Conservation (phyloP, 2,329 filamentous ascomycete species). For the Calonectria honghensis region DNA sequence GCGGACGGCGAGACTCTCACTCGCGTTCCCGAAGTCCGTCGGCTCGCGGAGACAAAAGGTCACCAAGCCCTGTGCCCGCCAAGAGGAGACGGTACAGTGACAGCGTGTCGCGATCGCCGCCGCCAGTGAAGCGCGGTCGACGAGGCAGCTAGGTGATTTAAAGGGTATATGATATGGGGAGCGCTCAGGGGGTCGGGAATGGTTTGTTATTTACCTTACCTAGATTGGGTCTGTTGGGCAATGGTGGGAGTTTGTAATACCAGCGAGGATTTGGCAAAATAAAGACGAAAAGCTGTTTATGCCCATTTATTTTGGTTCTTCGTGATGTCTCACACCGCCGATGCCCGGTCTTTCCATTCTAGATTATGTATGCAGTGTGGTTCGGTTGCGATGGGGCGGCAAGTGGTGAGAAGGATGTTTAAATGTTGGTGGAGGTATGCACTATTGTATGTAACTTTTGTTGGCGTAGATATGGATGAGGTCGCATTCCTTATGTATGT, state of each 20-base stretch:
- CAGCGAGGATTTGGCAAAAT: slow-evolving; percentile 47
- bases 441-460: neutral
- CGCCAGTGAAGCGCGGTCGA: slow-evolving; percentile 58
- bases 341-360: neutral
- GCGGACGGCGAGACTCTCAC: slow-evolving; percentile 49
- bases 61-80: slow-evolving; percentile 53
- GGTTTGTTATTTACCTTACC: slow-evolving; percentile 37
- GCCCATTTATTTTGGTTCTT: slow-evolving; percentile 35
- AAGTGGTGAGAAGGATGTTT: too few species aligned
- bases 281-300: slow-evolving; percentile 45
- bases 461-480: neutral
- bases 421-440: neutral
- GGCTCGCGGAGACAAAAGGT: slow-evolving; percentile 43
- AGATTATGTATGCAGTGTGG: neutral
- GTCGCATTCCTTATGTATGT: neutral
- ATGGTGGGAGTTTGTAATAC: slow-evolving; percentile 47
- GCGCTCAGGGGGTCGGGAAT: slow-evolving; percentile 36
- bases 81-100: slow-evolving; percentile 59
- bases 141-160: slow-evolving; percentile 50
- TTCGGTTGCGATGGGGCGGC: too few species aligned
- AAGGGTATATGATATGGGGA: slow-evolving; percentile 8
- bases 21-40: slow-evolving; percentile 53
- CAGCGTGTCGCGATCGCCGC: slow-evolving; percentile 57
- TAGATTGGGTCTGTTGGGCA: slow-evolving; percentile 44
- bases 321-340: slow-evolving; percentile 18